Evolutionary conservation across 2,329 filamentous ascomycete species (phyloP), one percentile per base, ranked within the genome.

Genomic region (Chlorencoelia australis): DNA sequence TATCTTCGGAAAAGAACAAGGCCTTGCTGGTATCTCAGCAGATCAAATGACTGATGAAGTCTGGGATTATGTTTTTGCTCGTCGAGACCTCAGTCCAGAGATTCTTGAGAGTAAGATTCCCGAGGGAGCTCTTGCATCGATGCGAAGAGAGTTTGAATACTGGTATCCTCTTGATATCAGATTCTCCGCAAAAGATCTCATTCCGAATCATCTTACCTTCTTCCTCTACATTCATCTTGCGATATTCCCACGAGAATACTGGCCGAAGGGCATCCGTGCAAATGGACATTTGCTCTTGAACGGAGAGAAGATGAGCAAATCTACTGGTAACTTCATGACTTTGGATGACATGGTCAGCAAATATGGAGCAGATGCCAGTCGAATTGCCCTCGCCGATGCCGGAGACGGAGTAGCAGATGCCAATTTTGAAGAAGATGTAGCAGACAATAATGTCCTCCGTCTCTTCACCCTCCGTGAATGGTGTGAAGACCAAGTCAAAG

Each of bases 291-390:
- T 96, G 53, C 76, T 94, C 60, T 70, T 98, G 46, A 98, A 98
- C 59, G 89, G 89, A 33, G 85, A 94, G 59, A 98, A 98, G 73
- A 98, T 98, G 91, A 82, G 79, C 59, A 98, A 98, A 68, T 89
- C 82, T 36, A 95, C 88, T 0, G 91, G 91, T 44, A 98, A 96
- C 66, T 98, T 98, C 68, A 71, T 98, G 59, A 96, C 91, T 8
- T 69, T 96, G 35, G 73, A 79, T 36, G 84, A 95, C 44, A 73
- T 88, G 19, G 81, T 89, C 10, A 73, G 79, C 51, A 98, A 98
- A 61, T 98, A 91, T 52, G 91, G 91, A 54, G 89, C 91, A 7
- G 91, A 96, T 59, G 91, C 91, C 9, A 82, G 82, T 28, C 76
- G 89, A 57, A 82, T 96, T 52, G 87, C 88, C 3, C 77, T 98